phyloP scores from a whole-genome alignment of 1,284 basidiomycete species.

The Trametes sp. region DNA sequence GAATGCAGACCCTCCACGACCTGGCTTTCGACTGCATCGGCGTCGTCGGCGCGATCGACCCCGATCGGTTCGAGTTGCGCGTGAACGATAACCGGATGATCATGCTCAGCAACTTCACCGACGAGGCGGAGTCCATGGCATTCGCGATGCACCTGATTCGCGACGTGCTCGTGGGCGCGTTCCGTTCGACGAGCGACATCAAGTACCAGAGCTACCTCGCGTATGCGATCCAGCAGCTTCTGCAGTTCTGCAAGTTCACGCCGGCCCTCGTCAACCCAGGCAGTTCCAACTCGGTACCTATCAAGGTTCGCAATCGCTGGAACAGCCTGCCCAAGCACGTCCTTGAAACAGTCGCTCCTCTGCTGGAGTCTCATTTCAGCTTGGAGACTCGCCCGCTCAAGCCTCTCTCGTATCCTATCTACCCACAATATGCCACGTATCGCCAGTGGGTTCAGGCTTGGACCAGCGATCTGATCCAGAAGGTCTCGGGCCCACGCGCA shows the following conservation, averaged over 20 bases:
- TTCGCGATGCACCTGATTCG: slow-evolving; percentile 91
- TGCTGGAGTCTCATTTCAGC: slow-evolving; percentile 81
- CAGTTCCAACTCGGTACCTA: slow-evolving; percentile 57
- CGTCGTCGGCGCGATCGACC: slow-evolving; percentile 94
- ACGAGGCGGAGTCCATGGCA: slow-evolving; percentile 78
- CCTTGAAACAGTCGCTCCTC: slow-evolving; percentile 87
- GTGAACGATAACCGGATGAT: slow-evolving; percentile 72
- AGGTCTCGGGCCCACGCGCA: slow-evolving; percentile 65
- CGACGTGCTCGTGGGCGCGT: slow-evolving; percentile 91
- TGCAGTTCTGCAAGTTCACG: slow-evolving; percentile 90
- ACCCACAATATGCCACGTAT: slow-evolving; percentile 80
- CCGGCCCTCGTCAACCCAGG: slow-evolving; percentile 67
- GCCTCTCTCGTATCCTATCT: slow-evolving; percentile 74
- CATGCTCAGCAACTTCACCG: slow-evolving; percentile 84
- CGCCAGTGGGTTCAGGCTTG: slow-evolving; percentile 97
- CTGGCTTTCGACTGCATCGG: slow-evolving; percentile 92
- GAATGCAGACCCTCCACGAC: slow-evolving; percentile 69
- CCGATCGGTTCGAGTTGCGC: slow-evolving; percentile 86
- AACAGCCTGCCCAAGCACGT: slow-evolving; percentile 82
- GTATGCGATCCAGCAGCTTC: slow-evolving; percentile 92
- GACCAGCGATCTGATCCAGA: slow-evolving; percentile 86
- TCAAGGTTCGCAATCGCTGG: slow-evolving; percentile 81
- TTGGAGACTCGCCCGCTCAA: slow-evolving; percentile 49
- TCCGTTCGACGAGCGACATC: slow-evolving; percentile 93
- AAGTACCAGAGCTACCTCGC: slow-evolving; percentile 91